phyloP scores from a whole-genome alignment of 2,329 filamentous ascomycete species.

The Diaporthe velutina region DNA sequence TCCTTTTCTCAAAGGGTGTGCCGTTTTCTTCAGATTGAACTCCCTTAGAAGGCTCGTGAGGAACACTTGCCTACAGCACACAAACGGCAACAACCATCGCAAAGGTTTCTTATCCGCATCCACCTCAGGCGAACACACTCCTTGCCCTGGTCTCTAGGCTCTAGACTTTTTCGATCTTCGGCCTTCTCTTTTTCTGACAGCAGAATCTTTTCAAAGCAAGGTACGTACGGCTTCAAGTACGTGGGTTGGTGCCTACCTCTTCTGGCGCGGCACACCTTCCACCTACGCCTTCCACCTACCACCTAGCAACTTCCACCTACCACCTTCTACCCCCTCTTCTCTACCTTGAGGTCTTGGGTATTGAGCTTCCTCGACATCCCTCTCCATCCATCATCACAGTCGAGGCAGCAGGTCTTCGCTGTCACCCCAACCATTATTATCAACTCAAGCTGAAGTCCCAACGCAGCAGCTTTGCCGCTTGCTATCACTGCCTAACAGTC shows the following conservation, averaged over 20 bases:
- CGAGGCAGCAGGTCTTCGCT: not conserved
- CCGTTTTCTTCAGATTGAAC: not conserved
- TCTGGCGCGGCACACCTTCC: not conserved
- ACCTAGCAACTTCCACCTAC: not conserved
- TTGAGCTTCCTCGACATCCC: not conserved
- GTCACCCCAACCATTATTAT: not conserved
- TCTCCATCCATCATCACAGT: not conserved
- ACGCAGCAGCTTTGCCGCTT: not conserved
- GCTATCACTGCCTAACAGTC: not conserved
- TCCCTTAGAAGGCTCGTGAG: not conserved
- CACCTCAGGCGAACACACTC: not conserved
- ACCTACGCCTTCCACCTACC: not conserved
- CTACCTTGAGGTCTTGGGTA: not conserved
- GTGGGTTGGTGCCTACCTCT: not conserved
- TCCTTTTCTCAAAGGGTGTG: not conserved
- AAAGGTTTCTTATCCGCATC: too few relatives aligned
- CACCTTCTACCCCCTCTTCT: not conserved
- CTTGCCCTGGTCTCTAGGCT: not conserved
- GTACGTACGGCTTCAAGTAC: not conserved
- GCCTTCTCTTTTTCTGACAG: not conserved
- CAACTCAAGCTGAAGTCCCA: not conserved
- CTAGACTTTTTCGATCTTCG: not conserved
- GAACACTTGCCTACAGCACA: not conserved
- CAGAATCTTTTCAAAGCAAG: not conserved
- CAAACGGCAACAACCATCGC: not conserved